phyloP scores from a whole-genome alignment of 306 rosid genomes.

The Corylus avellana region DNA sequence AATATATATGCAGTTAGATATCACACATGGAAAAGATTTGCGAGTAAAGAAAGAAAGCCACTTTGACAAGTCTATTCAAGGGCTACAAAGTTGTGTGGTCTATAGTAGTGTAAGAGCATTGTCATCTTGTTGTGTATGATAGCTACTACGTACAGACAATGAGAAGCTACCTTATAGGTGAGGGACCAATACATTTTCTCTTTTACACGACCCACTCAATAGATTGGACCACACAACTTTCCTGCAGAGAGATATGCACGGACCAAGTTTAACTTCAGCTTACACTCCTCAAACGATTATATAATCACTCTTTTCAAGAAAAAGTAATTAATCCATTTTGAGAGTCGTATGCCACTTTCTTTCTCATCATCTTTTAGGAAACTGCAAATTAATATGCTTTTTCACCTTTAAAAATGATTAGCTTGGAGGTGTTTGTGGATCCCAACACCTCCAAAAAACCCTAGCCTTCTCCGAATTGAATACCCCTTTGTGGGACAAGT shows the following conservation, averaged over 20 bases:
- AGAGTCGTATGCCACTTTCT: slow-evolving; percentile 31
- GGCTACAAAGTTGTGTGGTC: slow-evolving; percentile 69
- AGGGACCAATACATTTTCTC: slow-evolving; percentile 59
- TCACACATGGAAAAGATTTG: slow-evolving; percentile 33
- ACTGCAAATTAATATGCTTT: neutral
- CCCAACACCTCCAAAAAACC: slow-evolving; percentile 20
- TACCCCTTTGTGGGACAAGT: neutral
- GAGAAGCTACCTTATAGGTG: slow-evolving; percentile 43
- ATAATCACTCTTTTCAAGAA: slow-evolving; percentile 33
- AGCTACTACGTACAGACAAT: slow-evolving; percentile 41
- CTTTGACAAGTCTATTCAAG: slow-evolving; percentile 37
- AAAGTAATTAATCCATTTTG: slow-evolving; percentile 29
- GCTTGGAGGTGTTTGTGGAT: neutral
- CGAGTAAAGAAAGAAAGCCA: slow-evolving; percentile 42
- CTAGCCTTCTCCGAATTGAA: slow-evolving; percentile 9
- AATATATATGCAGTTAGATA: slow-evolving; percentile 8
- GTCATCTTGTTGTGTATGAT: slow-evolving; percentile 56
- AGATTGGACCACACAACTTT: slow-evolving; percentile 75
- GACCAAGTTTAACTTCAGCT: slow-evolving; percentile 34
- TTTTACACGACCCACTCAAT: slow-evolving; percentile 36
- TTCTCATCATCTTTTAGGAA: slow-evolving; percentile 36
- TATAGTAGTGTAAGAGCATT: slow-evolving; percentile 34
- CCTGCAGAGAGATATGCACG: slow-evolving; percentile 76
- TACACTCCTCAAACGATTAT: slow-evolving; percentile 27
- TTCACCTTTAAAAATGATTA: slow-evolving; percentile 10